Evolutionary conservation across 2,329 filamentous ascomycete genomes (phyloP).

Genomic region (Dactylellina sp.): DNA sequence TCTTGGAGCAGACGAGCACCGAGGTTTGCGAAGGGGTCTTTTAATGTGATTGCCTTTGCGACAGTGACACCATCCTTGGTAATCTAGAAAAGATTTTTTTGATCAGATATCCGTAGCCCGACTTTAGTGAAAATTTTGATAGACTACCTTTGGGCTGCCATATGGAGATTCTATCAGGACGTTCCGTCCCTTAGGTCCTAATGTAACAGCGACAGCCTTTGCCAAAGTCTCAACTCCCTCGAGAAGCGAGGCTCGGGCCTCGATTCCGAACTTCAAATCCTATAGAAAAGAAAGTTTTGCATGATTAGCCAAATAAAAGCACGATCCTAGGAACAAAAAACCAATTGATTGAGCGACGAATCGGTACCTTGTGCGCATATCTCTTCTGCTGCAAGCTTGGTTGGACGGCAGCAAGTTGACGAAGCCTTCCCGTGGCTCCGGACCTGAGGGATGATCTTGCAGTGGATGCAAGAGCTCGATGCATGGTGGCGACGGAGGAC

Average conservation of each 20-base stretch:
- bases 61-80: constrained; percentile 83
- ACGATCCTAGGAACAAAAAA: constrained; percentile 5
- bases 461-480: constrained; percentile 88
- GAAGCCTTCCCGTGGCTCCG: constrained; percentile 65
- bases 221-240: constrained; percentile 96
- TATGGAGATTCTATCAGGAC: constrained; percentile 98
- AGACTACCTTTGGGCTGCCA: constrained; percentile 92
- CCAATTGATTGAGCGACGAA: not conserved
- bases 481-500: constrained; percentile 74
- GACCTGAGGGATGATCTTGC: constrained; percentile 77
- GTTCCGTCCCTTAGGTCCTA: constrained; percentile 98
- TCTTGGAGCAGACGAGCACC: constrained; percentile 96
- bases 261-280: constrained; percentile 98
- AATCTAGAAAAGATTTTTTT: constrained; percentile 57
- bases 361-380: constrained; percentile 92
- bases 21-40: constrained; percentile 99
- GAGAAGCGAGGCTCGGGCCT: constrained; percentile 87
- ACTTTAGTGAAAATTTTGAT: constrained; percentile 1
- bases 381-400: constrained; percentile 82
- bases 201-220: constrained; percentile 92
- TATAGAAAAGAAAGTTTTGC: constrained; percentile 64
- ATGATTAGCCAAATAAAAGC: constrained; percentile 28
- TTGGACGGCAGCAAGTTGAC: constrained; percentile 73
- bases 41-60: constrained; percentile 82
- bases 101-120: constrained; percentile 4